phyloP scores from a whole-genome alignment of 208 protist genomes.

The Naegleria lovaniensis region DNA sequence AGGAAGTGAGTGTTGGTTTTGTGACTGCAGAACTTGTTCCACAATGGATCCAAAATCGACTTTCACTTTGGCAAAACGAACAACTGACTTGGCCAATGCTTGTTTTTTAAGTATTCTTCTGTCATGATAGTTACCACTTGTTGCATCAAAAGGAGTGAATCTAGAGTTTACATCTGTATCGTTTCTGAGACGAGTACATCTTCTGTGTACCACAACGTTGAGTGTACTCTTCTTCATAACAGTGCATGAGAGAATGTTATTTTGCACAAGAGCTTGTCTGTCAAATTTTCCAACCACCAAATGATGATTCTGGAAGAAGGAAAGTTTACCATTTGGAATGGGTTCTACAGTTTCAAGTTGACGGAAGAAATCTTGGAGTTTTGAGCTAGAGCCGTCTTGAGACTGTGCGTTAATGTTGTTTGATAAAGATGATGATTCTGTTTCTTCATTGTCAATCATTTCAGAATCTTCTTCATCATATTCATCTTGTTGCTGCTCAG shows the following conservation, averaged over 20 bases:
- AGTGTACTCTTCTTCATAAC: not conserved
- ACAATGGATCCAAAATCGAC: not conserved
- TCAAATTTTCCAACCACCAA: not conserved
- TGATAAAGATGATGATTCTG: not conserved
- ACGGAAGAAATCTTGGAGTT: not conserved
- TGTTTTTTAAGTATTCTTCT: not conserved
- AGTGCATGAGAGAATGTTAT: not conserved
- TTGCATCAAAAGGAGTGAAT: not conserved
- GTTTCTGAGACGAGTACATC: not conserved
- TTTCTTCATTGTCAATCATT: not conserved
- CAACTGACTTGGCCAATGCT: not conserved
- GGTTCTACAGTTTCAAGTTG: not conserved
- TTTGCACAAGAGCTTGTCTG: not conserved
- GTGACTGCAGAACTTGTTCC: not conserved
- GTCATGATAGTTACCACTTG: not conserved
- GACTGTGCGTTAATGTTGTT: not conserved
- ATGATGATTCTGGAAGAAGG: not conserved
- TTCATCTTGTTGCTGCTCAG: not conserved
- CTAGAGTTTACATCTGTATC: not conserved
- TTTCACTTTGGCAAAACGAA: not conserved
- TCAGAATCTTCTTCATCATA: not conserved
- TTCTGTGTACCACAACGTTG: not conserved
- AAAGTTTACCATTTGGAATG: not conserved
- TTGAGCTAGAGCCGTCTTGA: not conserved
- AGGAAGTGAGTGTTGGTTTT: too few species aligned